These are phyloP conservation scores for Wickerhamomyces queroliae DNA, from an alignment of 805 yeast genomes.

Conservation along the genomic window DNA sequence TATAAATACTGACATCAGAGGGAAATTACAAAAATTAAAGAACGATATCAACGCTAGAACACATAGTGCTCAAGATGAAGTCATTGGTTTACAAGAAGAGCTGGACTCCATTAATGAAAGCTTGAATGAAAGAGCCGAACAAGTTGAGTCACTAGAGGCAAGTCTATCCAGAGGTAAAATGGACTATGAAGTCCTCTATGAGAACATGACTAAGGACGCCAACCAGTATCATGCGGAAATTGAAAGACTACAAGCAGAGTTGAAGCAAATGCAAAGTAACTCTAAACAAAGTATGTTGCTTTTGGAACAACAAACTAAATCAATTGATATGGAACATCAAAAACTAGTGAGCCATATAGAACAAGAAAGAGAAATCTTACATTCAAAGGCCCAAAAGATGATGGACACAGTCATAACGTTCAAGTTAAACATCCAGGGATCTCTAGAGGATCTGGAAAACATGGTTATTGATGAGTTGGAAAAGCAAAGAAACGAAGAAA, in stretches of 20 bases:
- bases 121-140: slow-evolving; percentile 51
- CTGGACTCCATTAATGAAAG: slow-evolving; percentile 51
- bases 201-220: slow-evolving; percentile 46
- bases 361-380: slow-evolving; percentile 41
- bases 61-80: slow-evolving; percentile 50
- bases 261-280: slow-evolving; percentile 41
- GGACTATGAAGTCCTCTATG: slow-evolving; percentile 50
- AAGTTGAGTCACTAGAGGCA: slow-evolving; percentile 51
- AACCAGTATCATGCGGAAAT: slow-evolving; percentile 55
- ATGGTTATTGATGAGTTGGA: slow-evolving; percentile 34
- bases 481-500: slow-evolving; percentile 23
- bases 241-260: slow-evolving; percentile 56
- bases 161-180: slow-evolving; percentile 45
- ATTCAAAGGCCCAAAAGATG: slow-evolving; percentile 47
- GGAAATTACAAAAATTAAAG: slow-evolving; percentile 38
- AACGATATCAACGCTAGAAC: slow-evolving; percentile 37
- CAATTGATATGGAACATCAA: slow-evolving; percentile 46
- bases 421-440: slow-evolving; percentile 60
- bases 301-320: slow-evolving; percentile 42
- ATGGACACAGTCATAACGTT: slow-evolving; percentile 58
- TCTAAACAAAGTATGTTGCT: slow-evolving; percentile 45
- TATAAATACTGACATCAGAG: slow-evolving; percentile 29
- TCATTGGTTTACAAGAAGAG: slow-evolving; percentile 50
- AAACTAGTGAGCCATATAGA: slow-evolving; percentile 41
- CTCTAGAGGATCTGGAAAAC: slow-evolving; percentile 53